Base-by-base conservation (phyloP, 441 rosid genomes). In the Jatropha podagrica region DNA sequence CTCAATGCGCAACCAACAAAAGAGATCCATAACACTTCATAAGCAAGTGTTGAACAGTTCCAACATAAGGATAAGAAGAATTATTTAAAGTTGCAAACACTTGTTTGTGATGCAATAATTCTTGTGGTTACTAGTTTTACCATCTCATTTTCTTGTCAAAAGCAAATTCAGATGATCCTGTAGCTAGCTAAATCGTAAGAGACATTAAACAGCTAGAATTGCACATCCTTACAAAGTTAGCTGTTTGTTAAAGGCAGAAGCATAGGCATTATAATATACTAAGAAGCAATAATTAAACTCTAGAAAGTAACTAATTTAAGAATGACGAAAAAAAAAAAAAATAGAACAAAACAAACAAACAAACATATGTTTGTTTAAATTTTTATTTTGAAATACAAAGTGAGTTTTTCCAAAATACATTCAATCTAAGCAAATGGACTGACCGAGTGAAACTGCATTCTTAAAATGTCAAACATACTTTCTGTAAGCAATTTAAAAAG, bases 11-110 rank as follows among this genome's bases (percentile, higher is more conserved):
- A 46, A 49, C 18, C 46, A 46, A 17, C 23, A 49, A 76, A 71
- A 71, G 59, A 51, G 66, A 62, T 11, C 67, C 17, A 55, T 15
- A 72, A 76, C 44, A 18, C 32, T 68, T 26, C 44, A 52, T 48
- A 68, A 61, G 42, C 68, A 77, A 13, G 48, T 68, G 27, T 51
- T 9, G 7, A 48, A 68, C 55, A 68, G 18, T 26, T 48, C 32
- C 3, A 68, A 14, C 20, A 13, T 51, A 26, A 59, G 8, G 26
- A 59, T 59, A 59, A 23, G 61, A 14, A 52, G 32, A 32, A 32
- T n/a, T 38, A 51, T 2, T 15, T 27, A 32, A 49, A 15, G 60
- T 27, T 54, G 26, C 14, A 51, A 26, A 1, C 7, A 5, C 8
- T 51, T 48, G 44, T 51, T 68, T 32, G 40, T 51, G 26, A 68